Evolutionary conservation across 2,329 filamentous ascomycete species (phyloP).

Genomic region (Cercospora zeina): DNA sequence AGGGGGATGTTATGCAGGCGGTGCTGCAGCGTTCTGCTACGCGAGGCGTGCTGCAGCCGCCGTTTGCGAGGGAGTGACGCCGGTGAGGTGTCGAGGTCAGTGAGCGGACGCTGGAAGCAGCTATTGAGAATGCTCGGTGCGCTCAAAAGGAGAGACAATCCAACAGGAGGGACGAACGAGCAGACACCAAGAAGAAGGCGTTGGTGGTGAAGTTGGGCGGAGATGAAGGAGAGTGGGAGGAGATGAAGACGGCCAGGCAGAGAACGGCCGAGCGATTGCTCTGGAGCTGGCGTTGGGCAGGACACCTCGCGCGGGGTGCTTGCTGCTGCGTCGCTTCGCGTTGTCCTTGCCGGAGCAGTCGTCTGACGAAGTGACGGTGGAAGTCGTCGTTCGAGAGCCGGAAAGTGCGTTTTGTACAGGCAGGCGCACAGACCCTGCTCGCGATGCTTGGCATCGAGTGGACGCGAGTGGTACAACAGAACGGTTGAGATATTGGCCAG

Average conservation of each 20-base stretch:
- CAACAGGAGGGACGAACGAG: constrained; percentile 34
- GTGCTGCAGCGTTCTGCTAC: background rate
- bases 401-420: constrained; percentile 13
- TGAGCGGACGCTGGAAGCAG: constrained; percentile 32
- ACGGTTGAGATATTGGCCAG: background rate
- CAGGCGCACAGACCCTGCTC: constrained; percentile 3
- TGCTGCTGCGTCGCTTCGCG: constrained; percentile 3
- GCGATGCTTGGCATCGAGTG: constrained; percentile 1
- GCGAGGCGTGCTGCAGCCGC: constrained; percentile 2
- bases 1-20: constrained; percentile 8
- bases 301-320: constrained; percentile 4
- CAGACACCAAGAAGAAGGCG: constrained; percentile 27
- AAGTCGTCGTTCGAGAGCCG: constrained; percentile 7
- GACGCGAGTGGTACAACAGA: background rate
- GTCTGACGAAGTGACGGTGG: constrained; percentile 14
- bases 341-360: constrained; percentile 13
- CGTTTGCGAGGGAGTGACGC: constrained; percentile 28
- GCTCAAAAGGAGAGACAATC: constrained; percentile 20
- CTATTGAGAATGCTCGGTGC: constrained; percentile 20
- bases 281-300: constrained; percentile 6
- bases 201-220: constrained; percentile 17
- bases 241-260: constrained; percentile 15
- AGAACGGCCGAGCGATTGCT: constrained; percentile 4
- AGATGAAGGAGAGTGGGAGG: constrained; percentile 22
- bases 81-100: constrained; percentile 18